Conservation (phyloP, 176 grass and related monocot species). For the Zea mays region Zm-B73-REFERENCE-NAM-5.0 NC_050100.1:60889001-60889500, state of each 20-base stretch:
- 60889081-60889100: not conserved
- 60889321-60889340: conserved; percentile 53
- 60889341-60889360: conserved; percentile 58
- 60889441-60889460: conserved; percentile 43
- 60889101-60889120: not conserved
- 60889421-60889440: not conserved
- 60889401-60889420: not conserved
- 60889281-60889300: conserved; percentile 71
- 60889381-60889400: not conserved
- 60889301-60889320: conserved; percentile 67
- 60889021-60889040: not conserved
- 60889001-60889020: conserved; percentile 15
- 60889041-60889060: conserved; percentile 4
- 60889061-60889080: not conserved
- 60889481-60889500: conserved; percentile 46
- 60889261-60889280: conserved; percentile 51
- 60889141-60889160: conserved; percentile 57
- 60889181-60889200: conserved; percentile 51
- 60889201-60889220: conserved; percentile 51
- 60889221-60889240: conserved; percentile 70
- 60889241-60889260: conserved; percentile 56
- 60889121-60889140: conserved; percentile 5
- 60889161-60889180: conserved; percentile 60
- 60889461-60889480: conserved; percentile 27
- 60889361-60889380: conserved; percentile 21